A percentile compares a stretch with the other conserved stretches of the same genome.
phyloP scores from a whole-genome alignment of 345 rosid genomes.

The Raphanus sativus region DNA sequence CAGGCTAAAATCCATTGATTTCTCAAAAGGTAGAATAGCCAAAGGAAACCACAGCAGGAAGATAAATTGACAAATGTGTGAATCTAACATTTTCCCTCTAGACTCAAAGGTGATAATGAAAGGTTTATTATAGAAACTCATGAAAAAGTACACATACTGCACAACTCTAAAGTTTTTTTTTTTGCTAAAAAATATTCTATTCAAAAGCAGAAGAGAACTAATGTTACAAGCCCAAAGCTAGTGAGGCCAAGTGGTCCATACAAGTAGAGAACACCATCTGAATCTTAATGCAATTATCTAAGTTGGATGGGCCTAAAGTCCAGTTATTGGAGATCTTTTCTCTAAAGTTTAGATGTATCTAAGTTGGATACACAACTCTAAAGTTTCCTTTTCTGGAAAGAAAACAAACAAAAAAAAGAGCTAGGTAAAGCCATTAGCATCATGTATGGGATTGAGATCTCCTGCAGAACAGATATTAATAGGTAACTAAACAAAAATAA shows the following conservation, averaged over 20 bases:
- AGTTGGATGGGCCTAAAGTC: too few species aligned
- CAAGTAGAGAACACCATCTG: too few species aligned
- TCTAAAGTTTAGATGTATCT: too few species aligned
- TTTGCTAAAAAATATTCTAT: too few species aligned
- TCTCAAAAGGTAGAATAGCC: slow-evolving; percentile 13
- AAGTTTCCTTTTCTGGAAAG: slow-evolving; percentile 14
- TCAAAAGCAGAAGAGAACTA: too few species aligned
- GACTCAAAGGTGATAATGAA: slow-evolving; percentile 6
- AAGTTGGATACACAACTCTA: background rate
- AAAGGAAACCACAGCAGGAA: slow-evolving; percentile 19
- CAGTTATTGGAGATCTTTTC: too few species aligned
- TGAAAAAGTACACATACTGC: background rate
- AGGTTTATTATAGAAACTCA: background rate
- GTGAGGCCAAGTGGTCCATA: too few species aligned
- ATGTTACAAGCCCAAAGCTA: too few species aligned
- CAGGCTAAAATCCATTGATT: slow-evolving; percentile 19
- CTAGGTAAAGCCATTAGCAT: slow-evolving; percentile 4
- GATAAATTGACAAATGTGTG: slow-evolving; percentile 18
- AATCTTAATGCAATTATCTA: too few species aligned
- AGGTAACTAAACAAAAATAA: too few species aligned
- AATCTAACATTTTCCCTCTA: slow-evolving; percentile 3
- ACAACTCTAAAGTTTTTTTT: background rate
- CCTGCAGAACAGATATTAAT: background rate
- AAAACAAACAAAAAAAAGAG: slow-evolving; percentile 25
- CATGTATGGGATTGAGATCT: slow-evolving; percentile 14